Base-by-base conservation (phyloP, 2,329 filamentous ascomycete species). In the Chaetomiaceae sp. region DNA sequence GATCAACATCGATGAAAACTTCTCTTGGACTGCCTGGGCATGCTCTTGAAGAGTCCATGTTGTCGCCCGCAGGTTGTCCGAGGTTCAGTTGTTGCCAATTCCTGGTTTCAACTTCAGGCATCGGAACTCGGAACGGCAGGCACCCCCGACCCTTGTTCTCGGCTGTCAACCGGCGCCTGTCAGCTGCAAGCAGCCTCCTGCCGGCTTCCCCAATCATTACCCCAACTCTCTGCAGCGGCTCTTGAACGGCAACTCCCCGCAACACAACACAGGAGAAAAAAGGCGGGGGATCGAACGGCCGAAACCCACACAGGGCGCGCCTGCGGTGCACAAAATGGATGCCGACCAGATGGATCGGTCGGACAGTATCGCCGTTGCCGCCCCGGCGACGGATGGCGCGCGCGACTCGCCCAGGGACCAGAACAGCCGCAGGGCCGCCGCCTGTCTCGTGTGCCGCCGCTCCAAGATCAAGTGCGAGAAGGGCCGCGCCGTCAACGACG, bases 381-480 rank as follows among this genome's bases (percentile, higher is more conserved):
- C 47, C 22, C 43, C 54, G n/a, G 46, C 53, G 22, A 49, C 44
- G 6, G 54, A 58, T 15, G 47, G 44, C 39, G 49, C 20, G 14
- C 57, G 59, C 25, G 59, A 57, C 20, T 57, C 56, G 33, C 59
- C 45, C 14, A 55, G 53, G 44, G 59, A 60, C 44, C 55, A 49
- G 46, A 62, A 63, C 54, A 64, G 62, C 36, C 61, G 62, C 29
- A 42, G 61, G 49, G 62, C 62, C 3, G 62, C 62, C 33, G 62
- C 62, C 20, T 64, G 62, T 59, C 58, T 64, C 1, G 62, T 65
- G 17, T 88, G 84, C 64, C 77, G 84, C 53, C 76, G 77, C 60
- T 86, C 82, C 69, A 88, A 88, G 72, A 83, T 85, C 62, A 82
- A 82, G 60, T 88, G 84, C 68, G 80, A 83, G 55, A 79, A 82